Base-by-base conservation (phyloP, 1,139 yeast genomes). In the Wickerhamomyces sp. region DNA sequence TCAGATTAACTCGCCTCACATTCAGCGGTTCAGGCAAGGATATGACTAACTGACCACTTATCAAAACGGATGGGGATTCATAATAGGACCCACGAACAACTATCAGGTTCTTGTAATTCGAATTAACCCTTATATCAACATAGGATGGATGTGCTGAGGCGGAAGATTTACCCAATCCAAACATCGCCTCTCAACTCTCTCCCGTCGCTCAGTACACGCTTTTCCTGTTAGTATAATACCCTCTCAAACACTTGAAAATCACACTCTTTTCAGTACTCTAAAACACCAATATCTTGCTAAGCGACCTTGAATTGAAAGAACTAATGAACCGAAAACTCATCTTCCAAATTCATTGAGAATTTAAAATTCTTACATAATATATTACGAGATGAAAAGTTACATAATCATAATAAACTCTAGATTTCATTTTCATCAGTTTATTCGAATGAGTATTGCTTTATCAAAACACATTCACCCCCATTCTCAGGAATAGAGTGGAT, bases 31-130 rank as follows among this genome's bases (percentile, higher is more conserved):
- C 77, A 9, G 78, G 76, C 7, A 81, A 61, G 5, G 81, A 71
- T 41, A 83, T 65, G 34, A 81, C 79, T 39, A 83, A 70, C 39
- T 71, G 71, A 0, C 91, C 91, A 29, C 72, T 72, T 32, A 84
- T 58, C 4, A 75, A 68, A 0, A 78, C 68, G 2, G 76, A 68
- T 9, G 79, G 79, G 31, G 81, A 70, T 52, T 82, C 89, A 46
- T 68, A 68, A 40, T 78, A 82, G 31, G 79, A 72, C 0, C 88
- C 90, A 45, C 70, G 69, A 27, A 83, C 68, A 2, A 83, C 50
- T 0, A 81, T 51, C 39, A 77, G 61, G 61, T 81, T 81, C 46
- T 77, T 77, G 58, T 78, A 74, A 0, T 75, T 73, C 0, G 84
- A 69, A 46, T 72, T 72, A 36, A 83, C 50, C 31, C 75, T 50